Evolutionary conservation across 164 flowering plant species (phyloP), one percentile per base, ranked within the genome.

Genomic region (Santalum album): DNA sequence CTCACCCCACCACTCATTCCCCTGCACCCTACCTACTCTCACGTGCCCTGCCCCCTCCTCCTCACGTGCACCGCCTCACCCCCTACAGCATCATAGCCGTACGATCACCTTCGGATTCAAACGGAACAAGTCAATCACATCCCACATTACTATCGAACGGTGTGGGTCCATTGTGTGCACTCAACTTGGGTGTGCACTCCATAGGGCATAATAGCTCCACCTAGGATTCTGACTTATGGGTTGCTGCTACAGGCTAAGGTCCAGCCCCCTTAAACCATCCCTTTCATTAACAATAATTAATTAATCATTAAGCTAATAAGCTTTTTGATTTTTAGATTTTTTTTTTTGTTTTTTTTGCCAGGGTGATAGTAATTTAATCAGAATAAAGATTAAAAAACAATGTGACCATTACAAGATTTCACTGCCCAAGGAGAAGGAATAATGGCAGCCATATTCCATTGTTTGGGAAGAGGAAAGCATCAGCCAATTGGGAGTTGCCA

Each of bases 161-260:
- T 4, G 45, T 18, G 20, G 19, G n/a, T 27, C 0, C 25, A 14
- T n/a, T 35, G 42, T 17, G 35, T 17, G 43, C 3, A 11, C 22
- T 25, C 42, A 42, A 29, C 39, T 55, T 44, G 56, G 27, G 40
- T 22, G 21, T 5, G 21, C 24, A 27, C 23, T 49, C 16, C 40
- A 9, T 36, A 36, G 6, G 16, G 7, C 2, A 4, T 1, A 15
- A 50, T 12, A 14, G 15, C 21, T 4, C 21, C 40, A 5, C 65
- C 58, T 66, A 66, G 70, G 65, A 66, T 61, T 43, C 62, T 53
- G 27, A 29, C 54, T 56, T 55, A n/a, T 38, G 55, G 57, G 55
- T 62, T 48, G 51, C 70, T 27, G 17, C 24, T 40, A 9, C 62
- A 53, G 57, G 59, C 51, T 29, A 7, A 53, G 65, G 54, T 38